Base-by-base conservation (phyloP, 805 yeast species). In the Sugiyamaella qingdaonensis region DNA sequence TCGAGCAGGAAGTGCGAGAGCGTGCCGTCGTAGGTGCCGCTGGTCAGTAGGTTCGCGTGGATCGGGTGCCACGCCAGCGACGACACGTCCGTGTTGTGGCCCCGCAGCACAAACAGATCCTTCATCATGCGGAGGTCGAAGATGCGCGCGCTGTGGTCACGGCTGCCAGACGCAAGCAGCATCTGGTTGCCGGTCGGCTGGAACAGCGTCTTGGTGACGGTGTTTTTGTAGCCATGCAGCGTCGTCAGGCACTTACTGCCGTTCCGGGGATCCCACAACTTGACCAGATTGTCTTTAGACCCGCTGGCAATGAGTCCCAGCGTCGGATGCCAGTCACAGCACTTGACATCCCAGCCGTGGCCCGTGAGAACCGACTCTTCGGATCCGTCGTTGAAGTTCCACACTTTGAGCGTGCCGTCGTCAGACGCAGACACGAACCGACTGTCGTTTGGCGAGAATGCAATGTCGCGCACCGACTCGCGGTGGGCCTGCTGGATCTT, bases 281-380 rank as follows among this genome's bases (percentile, higher is more conserved):
- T 90, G 46, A 94, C 80, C 60, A 90, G 73, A 68, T 95, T 95
- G 70, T 94, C 99, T 67, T 95, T 94, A 0, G 98, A 94, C 0
- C 97, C 99, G 58, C 91, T 80, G 0, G 86, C 97, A 48, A 94
- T 78, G 27, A 94, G 75, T 0, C 97, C 97, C 69, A 88, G 72
- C 10, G 78, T 76, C 4, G 95, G 88, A 69, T 94, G 99, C 99
- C 99, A 94, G 68, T 94, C 98, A 51, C 95, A 88, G 51, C 91
- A 82, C 66, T 94, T 94, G 19, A 94, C 97, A 70, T 94, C 99
- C 99, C 99, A 94, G 67, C 95, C 96, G 70, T 94, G 99, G 1
- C 98, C 98, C 21, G 82, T 78, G 51, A 94, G 74, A 0, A 81
- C 76, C 46, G 87, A 72, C 65, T 94, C 99, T 65, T 94, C 99